Conservation (phyloP, 768 basidiomycete species). For the Tephrocybe sp. region DNA sequence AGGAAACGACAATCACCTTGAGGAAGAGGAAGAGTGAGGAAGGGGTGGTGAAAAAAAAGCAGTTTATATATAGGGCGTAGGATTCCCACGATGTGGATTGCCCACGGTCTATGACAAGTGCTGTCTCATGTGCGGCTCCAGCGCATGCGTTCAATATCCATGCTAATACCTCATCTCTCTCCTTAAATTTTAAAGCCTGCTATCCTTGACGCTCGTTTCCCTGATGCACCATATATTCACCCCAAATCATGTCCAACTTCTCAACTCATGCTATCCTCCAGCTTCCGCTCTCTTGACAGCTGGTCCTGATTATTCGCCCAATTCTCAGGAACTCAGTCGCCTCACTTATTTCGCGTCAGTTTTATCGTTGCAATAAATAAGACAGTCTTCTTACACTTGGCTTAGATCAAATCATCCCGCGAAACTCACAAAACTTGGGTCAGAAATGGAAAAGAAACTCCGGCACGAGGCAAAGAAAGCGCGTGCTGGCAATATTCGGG, state of each 20-base stretch:
- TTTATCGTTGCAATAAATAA: not conserved
- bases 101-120: constrained; percentile 17
- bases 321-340: constrained; percentile 80
- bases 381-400: not conserved
- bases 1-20: constrained; percentile 17
- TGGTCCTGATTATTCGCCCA: constrained; percentile 76
- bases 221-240: constrained; percentile 73
- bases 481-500: constrained; percentile 69
- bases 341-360: constrained; percentile 78
- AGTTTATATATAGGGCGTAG: not conserved
- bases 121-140: constrained; percentile 8
- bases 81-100: constrained; percentile 11
- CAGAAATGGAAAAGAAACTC: constrained; percentile 74
- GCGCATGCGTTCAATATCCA: constrained; percentile 5
- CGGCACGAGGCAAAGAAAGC: constrained; percentile 65
- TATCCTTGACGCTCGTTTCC: constrained; percentile 15
- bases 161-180: constrained; percentile 6
- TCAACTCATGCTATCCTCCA: constrained; percentile 85
- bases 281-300: constrained; percentile 69
- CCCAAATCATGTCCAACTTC: constrained; percentile 79
- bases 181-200: constrained; percentile 7
- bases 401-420: constrained; percentile 69
- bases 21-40: not conserved
- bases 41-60: constrained; percentile 1
- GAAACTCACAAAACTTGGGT: constrained; percentile 74